These are phyloP conservation scores for Rhodotorula glutinis DNA, from an alignment of 1,284 basidiomycete species.

Conservation along the genomic window DNA sequence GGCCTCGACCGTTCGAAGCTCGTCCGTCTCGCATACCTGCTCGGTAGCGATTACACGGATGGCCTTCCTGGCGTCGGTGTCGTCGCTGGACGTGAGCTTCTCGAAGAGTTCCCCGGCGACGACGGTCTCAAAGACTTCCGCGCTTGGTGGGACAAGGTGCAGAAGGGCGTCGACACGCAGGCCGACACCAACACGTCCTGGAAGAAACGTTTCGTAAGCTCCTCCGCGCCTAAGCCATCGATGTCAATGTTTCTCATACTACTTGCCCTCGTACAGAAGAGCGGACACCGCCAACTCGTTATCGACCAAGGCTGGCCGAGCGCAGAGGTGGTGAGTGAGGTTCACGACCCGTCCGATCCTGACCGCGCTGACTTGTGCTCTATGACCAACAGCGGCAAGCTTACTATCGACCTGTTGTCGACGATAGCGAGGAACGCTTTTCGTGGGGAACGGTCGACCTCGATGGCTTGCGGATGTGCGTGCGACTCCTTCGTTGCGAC, in stretches of 20 bases:
- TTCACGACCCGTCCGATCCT: neutral
- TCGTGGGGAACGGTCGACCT: constrained; percentile 96
- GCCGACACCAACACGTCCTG: constrained; percentile 66
- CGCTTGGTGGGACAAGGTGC: constrained; percentile 94
- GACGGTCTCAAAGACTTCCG: constrained; percentile 81
- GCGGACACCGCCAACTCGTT: constrained; percentile 79
- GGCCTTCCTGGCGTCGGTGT: constrained; percentile 92
- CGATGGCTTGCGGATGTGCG: constrained; percentile 77
- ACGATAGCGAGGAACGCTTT: constrained; percentile 88
- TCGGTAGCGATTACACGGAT: constrained; percentile 97
- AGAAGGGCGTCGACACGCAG: constrained; percentile 72
- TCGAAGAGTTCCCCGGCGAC: constrained; percentile 83
- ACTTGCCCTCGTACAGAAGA: constrained; percentile 63
- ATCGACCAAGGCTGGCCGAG: constrained; percentile 84
- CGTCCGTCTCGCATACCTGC: constrained; percentile 82
- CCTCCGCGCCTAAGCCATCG: constrained; percentile 1
- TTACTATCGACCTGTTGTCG: constrained; percentile 85
- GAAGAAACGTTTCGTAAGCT: constrained; percentile 75
- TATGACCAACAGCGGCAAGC: constrained; percentile 66
- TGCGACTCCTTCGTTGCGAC: constrained; percentile 16
- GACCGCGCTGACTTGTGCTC: neutral
- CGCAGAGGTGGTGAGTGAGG: constrained; percentile 69
- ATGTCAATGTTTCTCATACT: neutral
- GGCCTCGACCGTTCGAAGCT: constrained; percentile 83
- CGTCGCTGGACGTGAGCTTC: constrained; percentile 90